A percentile compares a stretch with the other conserved stretches of the same genome.
Evolutionary conservation across 306 rosid genomes (phyloP).

Genomic region (Castanea crenata): DNA sequence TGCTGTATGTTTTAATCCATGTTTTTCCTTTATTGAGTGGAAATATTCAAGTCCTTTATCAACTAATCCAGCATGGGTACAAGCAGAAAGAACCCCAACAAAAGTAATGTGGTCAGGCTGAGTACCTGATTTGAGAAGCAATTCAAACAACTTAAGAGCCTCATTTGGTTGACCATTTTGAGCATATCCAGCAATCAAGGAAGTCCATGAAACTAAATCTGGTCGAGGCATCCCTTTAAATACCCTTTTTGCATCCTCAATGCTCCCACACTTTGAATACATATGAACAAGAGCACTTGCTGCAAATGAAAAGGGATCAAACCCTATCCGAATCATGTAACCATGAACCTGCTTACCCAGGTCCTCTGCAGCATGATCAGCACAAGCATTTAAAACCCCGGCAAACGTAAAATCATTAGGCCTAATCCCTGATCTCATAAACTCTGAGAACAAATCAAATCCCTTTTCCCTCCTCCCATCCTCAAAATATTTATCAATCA

Average conservation of each 20-base stretch:
- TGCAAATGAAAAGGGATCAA: slow-evolving; percentile 52
- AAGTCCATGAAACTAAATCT: not conserved
- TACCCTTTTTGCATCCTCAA: not conserved
- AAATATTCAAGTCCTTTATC: not conserved
- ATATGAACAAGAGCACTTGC: slow-evolving; percentile 9
- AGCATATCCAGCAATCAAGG: not conserved
- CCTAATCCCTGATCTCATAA: slow-evolving; percentile 35
- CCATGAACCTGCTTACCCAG: slow-evolving; percentile 67
- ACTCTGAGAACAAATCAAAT: slow-evolving; percentile 45
- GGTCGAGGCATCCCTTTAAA: not conserved
- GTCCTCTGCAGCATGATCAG: slow-evolving; percentile 54
- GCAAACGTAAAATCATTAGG: slow-evolving; percentile 75
- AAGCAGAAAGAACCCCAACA: not conserved
- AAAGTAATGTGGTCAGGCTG: not conserved
- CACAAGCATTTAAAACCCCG: slow-evolving; percentile 64
- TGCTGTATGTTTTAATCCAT: not conserved
- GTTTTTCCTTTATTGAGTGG: not conserved
- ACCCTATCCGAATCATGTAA: slow-evolving; percentile 56
- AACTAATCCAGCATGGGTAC: not conserved
- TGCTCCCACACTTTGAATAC: slow-evolving; percentile 8
- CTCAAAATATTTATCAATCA: slow-evolving; percentile 59
- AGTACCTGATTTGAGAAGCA: not conserved
- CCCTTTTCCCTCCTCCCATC: slow-evolving; percentile 66
- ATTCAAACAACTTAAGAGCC: not conserved
- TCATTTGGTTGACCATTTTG: not conserved